phyloP scores from a whole-genome alignment of 805 yeast genomes.

The Cyberlindnera bimundalis region DNA sequence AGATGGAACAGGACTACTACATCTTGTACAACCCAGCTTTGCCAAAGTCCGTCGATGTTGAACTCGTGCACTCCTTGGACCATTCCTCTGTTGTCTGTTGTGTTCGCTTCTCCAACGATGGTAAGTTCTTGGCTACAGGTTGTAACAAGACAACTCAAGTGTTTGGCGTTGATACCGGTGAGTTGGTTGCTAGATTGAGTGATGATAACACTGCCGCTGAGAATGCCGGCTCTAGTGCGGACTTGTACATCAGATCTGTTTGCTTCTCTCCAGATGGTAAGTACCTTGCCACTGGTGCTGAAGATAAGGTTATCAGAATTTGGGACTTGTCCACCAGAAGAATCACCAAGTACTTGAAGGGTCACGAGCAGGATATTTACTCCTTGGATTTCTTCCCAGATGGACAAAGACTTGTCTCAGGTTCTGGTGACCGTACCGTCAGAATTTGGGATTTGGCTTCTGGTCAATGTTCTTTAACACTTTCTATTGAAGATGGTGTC shows the following conservation, averaged over 20 bases:
- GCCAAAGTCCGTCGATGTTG: constrained; percentile 74
- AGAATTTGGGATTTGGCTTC: constrained; percentile 93
- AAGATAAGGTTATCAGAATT: constrained; percentile 84
- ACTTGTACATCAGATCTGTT: constrained; percentile 89
- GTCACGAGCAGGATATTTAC: constrained; percentile 97
- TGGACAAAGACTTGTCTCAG: constrained; percentile 89
- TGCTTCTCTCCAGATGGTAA: constrained; percentile 96
- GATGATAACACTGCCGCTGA: constrained; percentile 62
- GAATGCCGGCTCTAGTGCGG: constrained; percentile 50
- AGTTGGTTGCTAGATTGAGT: constrained; percentile 76
- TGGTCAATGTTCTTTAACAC: constrained; percentile 83
- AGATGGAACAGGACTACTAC: constrained; percentile 80
- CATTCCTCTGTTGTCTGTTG: constrained; percentile 96
- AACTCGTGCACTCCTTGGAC: constrained; percentile 82
- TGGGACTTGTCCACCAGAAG: constrained; percentile 90
- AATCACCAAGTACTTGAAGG: constrained; percentile 80
- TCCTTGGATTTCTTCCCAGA: constrained; percentile 93
- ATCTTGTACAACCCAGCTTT: constrained; percentile 88
- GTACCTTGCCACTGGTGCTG: constrained; percentile 91
- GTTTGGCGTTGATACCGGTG: constrained; percentile 88
- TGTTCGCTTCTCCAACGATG: constrained; percentile 88
- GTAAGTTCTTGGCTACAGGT: constrained; percentile 92
- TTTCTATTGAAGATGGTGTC: constrained; percentile 95
- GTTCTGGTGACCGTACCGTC: constrained; percentile 95
- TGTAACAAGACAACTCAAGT: constrained; percentile 96